These are phyloP conservation scores for Ophiostoma populinum DNA, from an alignment of 2,329 filamentous ascomycete species.

Conservation along the genomic window DNA sequence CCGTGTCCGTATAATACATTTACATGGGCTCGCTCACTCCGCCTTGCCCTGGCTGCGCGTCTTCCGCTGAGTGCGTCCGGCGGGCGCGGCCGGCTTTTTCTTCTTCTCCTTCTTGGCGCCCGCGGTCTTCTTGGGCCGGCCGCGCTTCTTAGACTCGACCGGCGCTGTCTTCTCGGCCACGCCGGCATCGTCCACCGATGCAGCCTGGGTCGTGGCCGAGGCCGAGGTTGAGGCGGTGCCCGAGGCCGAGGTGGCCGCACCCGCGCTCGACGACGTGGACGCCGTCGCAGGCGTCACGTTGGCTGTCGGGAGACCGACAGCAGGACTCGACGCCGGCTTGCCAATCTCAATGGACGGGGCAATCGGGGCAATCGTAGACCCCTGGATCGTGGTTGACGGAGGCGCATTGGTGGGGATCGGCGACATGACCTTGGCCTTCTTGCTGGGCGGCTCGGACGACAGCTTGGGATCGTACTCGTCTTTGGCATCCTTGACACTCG, in stretches of 20 bases:
- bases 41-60: slow-evolving; percentile 21
- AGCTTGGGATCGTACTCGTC: too few relatives aligned
- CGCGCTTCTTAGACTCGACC: not conserved
- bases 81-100: slow-evolving; percentile 15
- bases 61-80: slow-evolving; percentile 21
- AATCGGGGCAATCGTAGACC: too few relatives aligned
- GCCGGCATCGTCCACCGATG: not conserved
- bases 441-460: too few relatives aligned
- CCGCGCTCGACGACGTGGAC: too few relatives aligned
- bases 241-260: not conserved
- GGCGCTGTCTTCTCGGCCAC: not conserved
- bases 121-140: slow-evolving; percentile 11
- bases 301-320: too few relatives aligned
- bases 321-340: too few relatives aligned
- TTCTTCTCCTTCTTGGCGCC: slow-evolving; percentile 15
- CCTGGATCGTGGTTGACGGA: too few relatives aligned
- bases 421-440: too few relatives aligned
- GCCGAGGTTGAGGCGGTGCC: not conserved
- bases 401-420: too few relatives aligned
- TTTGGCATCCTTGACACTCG: too few relatives aligned
- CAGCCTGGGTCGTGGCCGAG: slow-evolving; percentile 1
- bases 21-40: not conserved
- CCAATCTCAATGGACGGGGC: too few relatives aligned
- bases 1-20: not conserved
- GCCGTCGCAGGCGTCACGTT: too few relatives aligned